Percentiles rank a stretch among this genome's conserved stretches.
These are phyloP conservation scores for Colletotrichum chlorophyti DNA, from an alignment of 2,329 filamentous ascomycete genomes.

Conservation along the genomic window DNA sequence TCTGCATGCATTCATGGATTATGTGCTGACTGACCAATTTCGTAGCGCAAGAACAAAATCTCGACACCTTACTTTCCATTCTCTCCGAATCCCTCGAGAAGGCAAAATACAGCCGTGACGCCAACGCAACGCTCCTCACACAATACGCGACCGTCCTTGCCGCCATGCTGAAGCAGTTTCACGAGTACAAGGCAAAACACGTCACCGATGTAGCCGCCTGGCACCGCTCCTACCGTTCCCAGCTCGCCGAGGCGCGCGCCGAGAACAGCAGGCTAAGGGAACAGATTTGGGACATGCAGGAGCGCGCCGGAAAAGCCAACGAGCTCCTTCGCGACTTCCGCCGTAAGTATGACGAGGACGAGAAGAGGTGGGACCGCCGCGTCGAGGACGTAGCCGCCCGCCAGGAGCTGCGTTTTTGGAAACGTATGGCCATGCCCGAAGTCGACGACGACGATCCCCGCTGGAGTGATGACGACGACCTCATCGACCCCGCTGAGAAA, in stretches of 20 bases:
- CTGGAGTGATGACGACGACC: conserved; percentile 71
- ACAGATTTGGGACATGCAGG: conserved; percentile 72
- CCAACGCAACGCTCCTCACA: conserved; percentile 64
- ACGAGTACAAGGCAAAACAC: conserved; percentile 70
- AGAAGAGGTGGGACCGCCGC: conserved; percentile 57
- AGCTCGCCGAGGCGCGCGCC: conserved; percentile 69
- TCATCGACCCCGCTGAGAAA: conserved; percentile 68
- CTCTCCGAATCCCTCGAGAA: conserved; percentile 69
- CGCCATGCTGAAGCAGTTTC: conserved; percentile 67
- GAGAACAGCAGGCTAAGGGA: conserved; percentile 69
- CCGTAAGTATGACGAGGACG: conserved; percentile 62
- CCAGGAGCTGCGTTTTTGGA: conserved; percentile 71
- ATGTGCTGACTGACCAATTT: not conserved
- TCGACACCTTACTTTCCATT: conserved; percentile 67
- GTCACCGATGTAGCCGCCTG: conserved; percentile 67
- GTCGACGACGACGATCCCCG: conserved; percentile 65
- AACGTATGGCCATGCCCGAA: conserved; percentile 69
- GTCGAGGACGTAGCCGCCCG: conserved; percentile 59
- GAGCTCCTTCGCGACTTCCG: conserved; percentile 64
- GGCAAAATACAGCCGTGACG: conserved; percentile 64
- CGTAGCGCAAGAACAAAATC: conserved; percentile 63
- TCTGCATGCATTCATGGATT: no score
- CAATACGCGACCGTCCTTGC: conserved; percentile 65
- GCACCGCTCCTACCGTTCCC: conserved; percentile 71
- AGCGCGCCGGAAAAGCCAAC: conserved; percentile 64